Percentiles rank a stretch among this genome's conserved stretches.
phyloP scores from a whole-genome alignment of 257 asterid genomes.

The Rehmannia glutinosa region DNA sequence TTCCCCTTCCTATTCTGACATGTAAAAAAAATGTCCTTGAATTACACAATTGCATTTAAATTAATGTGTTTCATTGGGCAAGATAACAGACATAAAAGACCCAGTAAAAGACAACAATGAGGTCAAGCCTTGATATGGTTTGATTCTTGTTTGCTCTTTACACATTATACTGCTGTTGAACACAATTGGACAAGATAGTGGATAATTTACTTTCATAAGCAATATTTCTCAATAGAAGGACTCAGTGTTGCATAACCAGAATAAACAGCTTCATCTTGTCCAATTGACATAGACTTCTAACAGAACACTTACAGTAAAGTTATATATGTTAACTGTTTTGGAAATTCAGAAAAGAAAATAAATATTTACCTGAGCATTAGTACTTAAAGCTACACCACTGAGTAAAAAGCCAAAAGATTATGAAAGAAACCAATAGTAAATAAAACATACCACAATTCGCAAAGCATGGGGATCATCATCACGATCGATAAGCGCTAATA shows the following conservation, averaged over 20 bases:
- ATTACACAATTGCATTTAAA: too few species aligned
- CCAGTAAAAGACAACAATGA: too few species aligned
- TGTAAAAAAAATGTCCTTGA: too few species aligned
- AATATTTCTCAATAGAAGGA: neutral
- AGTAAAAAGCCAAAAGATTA: neutral
- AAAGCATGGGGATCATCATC: slow-evolving; percentile 96
- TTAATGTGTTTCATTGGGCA: too few species aligned
- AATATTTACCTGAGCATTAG: neutral
- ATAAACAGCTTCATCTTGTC: neutral
- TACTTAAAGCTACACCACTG: neutral
- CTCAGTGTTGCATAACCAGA: neutral
- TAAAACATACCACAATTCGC: slow-evolving; percentile 74
- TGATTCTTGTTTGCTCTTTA: neutral
- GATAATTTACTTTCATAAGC: neutral
- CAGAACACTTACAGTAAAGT: neutral
- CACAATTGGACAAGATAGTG: neutral
- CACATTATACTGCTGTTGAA: neutral
- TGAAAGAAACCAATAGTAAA: slow-evolving; percentile 16
- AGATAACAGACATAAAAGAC: too few species aligned
- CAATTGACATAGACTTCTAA: neutral
- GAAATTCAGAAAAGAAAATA: neutral
- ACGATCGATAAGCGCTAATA: slow-evolving; percentile 88
- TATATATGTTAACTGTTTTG: neutral
- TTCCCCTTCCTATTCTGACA: too few species aligned
- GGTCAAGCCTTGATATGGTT: neutral